Conservation (phyloP, 2,329 filamentous ascomycete species). For the Fusarium concolor region DNA sequence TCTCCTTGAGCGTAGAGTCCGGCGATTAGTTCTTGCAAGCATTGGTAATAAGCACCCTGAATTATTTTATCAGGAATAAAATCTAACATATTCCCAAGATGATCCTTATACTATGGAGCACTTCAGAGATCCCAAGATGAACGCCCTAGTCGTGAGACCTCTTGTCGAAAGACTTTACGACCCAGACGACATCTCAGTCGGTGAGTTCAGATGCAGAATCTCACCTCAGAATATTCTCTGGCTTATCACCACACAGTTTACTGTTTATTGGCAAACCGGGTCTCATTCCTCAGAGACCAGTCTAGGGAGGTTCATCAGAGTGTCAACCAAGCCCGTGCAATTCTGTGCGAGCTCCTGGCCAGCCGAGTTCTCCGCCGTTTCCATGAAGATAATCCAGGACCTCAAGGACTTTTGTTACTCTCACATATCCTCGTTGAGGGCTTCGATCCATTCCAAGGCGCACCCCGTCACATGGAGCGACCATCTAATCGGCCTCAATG, state of each 20-base stretch:
- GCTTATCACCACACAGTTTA: conserved; percentile 63
- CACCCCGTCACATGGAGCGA: conserved; percentile 67
- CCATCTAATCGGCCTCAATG: conserved; percentile 58
- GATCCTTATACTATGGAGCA: conserved; percentile 67
- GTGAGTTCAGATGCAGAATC: conserved; percentile 51
- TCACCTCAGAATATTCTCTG: background rate
- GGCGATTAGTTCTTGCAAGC: conserved; percentile 46
- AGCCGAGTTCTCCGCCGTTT: conserved; percentile 74
- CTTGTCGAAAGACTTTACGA: conserved; percentile 76
- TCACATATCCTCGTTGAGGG: conserved; percentile 77
- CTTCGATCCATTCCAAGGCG: conserved; percentile 78
- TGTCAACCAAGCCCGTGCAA: conserved; percentile 74
- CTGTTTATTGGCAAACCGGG: conserved; percentile 76
- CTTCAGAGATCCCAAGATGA: conserved; percentile 74
- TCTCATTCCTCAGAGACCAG: conserved; percentile 76
- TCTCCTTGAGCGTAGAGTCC: conserved; percentile 45
- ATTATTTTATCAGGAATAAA: background rate
- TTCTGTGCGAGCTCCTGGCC: conserved; percentile 76
- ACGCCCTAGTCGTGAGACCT: conserved; percentile 72
- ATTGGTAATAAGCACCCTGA: conserved; percentile 36
- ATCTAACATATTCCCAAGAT: conserved; percentile 46
- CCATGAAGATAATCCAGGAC: conserved; percentile 74
- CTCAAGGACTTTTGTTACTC: conserved; percentile 71
- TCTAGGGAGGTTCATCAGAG: conserved; percentile 74
- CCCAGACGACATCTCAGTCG: conserved; percentile 71